Conservation (phyloP, 208 protist species). For the Tritrichomonas musculus region DNA sequence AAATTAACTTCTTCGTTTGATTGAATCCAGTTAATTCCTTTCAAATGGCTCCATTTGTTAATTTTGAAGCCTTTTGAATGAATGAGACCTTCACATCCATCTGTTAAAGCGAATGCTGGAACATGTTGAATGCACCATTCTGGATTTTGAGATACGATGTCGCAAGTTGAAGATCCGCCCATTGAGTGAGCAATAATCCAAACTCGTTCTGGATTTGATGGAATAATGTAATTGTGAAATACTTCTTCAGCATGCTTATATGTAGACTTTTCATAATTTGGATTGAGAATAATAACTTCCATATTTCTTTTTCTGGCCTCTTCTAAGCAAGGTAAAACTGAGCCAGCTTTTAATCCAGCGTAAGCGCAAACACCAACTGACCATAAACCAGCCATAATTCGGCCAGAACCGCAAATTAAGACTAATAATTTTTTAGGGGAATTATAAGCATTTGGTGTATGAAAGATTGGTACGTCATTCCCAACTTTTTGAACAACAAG, state of each 20-base stretch:
- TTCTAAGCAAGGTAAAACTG: not conserved
- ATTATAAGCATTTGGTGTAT: not conserved
- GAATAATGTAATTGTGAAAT: not conserved
- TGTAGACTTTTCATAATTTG: not conserved
- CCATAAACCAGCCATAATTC: not conserved
- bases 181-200: not conserved
- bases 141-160: not conserved
- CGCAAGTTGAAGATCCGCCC: not conserved
- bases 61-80: not conserved
- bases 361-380: constrained; percentile 15
- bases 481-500: not conserved
- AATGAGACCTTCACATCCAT: not conserved
- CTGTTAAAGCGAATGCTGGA: not conserved
- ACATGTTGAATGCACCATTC: not conserved
- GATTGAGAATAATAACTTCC: not conserved
- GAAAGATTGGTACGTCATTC: not conserved
- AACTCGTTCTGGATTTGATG: not conserved
- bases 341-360: not conserved
- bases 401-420: not conserved
- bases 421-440: not conserved
- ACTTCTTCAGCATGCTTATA: not conserved
- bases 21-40: not conserved
- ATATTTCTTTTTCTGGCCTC: not conserved
- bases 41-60: not conserved
- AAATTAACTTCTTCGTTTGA: not conserved